Conservation (phyloP, 78 protist species). For the Pigoraptor vietnamica region DNA sequence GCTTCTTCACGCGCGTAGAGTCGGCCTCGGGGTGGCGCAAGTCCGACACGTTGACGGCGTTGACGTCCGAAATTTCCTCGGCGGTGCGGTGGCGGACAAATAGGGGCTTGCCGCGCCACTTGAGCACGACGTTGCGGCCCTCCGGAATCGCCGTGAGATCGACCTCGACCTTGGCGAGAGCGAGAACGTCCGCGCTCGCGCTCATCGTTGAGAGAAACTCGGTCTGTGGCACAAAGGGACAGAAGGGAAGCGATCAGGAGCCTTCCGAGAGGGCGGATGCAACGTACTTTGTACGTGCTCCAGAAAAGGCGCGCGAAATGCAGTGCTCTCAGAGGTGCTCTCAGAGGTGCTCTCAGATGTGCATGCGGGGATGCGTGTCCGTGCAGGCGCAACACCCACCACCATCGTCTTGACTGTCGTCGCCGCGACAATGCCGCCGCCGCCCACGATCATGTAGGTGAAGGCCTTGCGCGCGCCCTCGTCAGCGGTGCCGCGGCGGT, state of each 20-base stretch:
- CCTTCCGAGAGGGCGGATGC: neutral
- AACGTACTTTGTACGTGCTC: no score
- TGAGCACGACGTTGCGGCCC: constrained; percentile 23
- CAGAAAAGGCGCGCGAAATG: no score
- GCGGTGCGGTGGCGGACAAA: constrained; percentile 59
- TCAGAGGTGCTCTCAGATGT: no score
- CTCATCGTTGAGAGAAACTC: constrained; percentile 18
- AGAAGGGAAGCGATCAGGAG: no score
- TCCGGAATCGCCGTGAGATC: constrained; percentile 51
- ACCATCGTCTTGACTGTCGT: constrained; percentile 13
- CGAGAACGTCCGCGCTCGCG: constrained; percentile 55
- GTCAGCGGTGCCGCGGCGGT: neutral
- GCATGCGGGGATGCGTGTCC: no score
- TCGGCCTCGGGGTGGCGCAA: constrained; percentile 67
- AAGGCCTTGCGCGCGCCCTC: constrained; percentile 6
- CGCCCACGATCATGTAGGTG: constrained; percentile 36
- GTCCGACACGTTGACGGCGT: neutral
- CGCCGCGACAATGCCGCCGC: constrained; percentile 2
- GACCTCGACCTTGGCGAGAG: constrained; percentile 60
- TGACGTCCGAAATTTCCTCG: constrained; percentile 33
- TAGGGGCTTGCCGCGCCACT: constrained; percentile 84
- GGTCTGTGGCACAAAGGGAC: neutral
- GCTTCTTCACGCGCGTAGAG: constrained; percentile 46
- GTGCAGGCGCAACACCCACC: no score
- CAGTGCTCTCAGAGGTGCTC: no score